phyloP scores from a whole-genome alignment of 331 rosid genomes.

The Stylosanthes scabra region DNA sequence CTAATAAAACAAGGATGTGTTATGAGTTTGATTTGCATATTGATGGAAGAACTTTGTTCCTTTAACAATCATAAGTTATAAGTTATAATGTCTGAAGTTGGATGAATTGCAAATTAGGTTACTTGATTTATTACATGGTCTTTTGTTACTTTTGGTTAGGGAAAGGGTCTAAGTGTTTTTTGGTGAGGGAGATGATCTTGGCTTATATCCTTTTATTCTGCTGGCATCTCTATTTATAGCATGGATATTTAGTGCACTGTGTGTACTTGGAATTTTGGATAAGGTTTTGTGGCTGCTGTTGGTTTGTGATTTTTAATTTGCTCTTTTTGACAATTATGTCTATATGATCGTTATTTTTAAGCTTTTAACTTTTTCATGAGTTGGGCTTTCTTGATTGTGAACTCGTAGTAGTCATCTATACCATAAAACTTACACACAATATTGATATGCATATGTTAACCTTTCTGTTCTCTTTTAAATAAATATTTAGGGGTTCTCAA shows the following conservation, averaged over 20 bases:
- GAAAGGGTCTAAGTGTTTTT: background rate
- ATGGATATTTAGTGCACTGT: background rate
- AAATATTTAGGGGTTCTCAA: constrained; percentile 81
- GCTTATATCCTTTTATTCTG: constrained; percentile 18
- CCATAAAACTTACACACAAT: constrained; percentile 1
- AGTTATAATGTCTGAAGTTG: constrained; percentile 7
- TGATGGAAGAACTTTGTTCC: background rate
- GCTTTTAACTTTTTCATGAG: constrained; percentile 1
- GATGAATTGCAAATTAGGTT: constrained; percentile 16
- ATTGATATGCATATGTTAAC: constrained; percentile 15
- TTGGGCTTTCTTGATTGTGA: background rate
- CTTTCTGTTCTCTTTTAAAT: constrained; percentile 12
- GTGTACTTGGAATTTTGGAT: constrained; percentile 11
- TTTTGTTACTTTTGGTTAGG: constrained; percentile 2
- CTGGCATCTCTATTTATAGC: background rate
- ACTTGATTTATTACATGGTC: background rate
- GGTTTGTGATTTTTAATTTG: background rate
- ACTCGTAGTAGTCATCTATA: constrained; percentile 21
- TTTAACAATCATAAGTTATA: background rate
- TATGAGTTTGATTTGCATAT: constrained; percentile 11
- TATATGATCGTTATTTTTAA: background rate
- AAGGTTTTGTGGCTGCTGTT: background rate
- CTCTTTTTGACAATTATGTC: background rate
- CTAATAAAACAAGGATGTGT: constrained; percentile 27
- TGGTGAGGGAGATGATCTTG: background rate